Evolutionary conservation across 2,329 filamentous ascomycete genomes (phyloP).

Genomic region (Trichoderma koningii): DNA sequence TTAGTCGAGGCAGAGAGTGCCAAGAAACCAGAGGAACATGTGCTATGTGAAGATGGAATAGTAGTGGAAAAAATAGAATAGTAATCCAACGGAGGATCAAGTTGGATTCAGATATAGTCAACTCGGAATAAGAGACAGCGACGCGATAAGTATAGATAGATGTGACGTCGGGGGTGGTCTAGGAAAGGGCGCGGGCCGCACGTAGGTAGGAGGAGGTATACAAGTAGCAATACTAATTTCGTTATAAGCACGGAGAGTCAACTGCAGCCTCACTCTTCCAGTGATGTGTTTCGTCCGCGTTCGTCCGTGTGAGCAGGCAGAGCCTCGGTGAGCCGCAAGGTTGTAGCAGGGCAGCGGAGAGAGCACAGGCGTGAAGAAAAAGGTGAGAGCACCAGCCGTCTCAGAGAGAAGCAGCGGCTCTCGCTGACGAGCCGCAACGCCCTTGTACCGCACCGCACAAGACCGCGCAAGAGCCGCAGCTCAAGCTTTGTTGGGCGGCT

Average conservation of each 20-base stretch:
- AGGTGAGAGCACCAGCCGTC: too few relatives aligned
- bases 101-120: not conserved
- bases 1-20: slow-evolving; percentile 1
- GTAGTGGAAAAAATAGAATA: not conserved
- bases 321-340: not conserved
- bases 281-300: slow-evolving; percentile 10
- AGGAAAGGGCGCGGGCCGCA: slow-evolving; percentile 2
- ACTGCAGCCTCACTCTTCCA: too few relatives aligned
- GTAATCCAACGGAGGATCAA: not conserved
- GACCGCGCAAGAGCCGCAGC: not conserved
- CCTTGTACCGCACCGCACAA: not conserved
- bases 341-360: not conserved
- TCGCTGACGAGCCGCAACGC: slow-evolving; percentile 16
- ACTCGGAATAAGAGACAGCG: not conserved
- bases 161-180: slow-evolving; percentile 11
- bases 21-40: too few relatives aligned
- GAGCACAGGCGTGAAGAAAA: not conserved
- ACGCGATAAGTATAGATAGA: not conserved
- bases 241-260: too few relatives aligned
- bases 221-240: slow-evolving; percentile 4
- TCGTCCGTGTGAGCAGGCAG: slow-evolving; percentile 12
- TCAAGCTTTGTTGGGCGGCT: not conserved
- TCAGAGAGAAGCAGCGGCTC: not conserved
- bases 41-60: too few relatives aligned
- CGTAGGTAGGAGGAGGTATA: not conserved